Evolutionary conservation across 2,329 filamentous ascomycete genomes (phyloP).

Genomic region (Elsinoe perseae): DNA sequence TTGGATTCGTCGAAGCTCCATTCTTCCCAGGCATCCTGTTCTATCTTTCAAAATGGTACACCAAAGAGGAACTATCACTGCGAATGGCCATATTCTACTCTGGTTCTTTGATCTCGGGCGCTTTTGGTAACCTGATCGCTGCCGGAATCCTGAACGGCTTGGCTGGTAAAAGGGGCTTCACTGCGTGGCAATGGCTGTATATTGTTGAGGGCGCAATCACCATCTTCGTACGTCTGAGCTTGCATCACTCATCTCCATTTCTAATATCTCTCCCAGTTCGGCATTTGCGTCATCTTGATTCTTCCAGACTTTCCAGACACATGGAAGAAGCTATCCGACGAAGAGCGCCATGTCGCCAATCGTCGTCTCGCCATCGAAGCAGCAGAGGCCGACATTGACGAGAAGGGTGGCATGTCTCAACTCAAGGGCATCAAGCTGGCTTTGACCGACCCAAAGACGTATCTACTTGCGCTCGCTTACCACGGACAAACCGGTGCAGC

Average conservation of each 20-base stretch:
- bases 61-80: constrained; percentile 58
- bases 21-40: constrained; percentile 42
- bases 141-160: constrained; percentile 60
- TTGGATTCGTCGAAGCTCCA: constrained; percentile 32
- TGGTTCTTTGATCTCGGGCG: constrained; percentile 61
- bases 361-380: constrained; percentile 46
- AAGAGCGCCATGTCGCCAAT: constrained; percentile 42
- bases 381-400: constrained; percentile 43
- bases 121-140: constrained; percentile 57
- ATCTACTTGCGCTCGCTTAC: constrained; percentile 42
- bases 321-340: constrained; percentile 35
- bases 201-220: constrained; percentile 64
- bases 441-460: constrained; percentile 45
- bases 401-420: constrained; percentile 42
- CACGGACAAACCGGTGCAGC: constrained; percentile 43
- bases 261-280: constrained; percentile 51
- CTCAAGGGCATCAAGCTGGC: constrained; percentile 45
- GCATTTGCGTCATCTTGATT: constrained; percentile 26
- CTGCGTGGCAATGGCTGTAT: constrained; percentile 56
- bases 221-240: constrained; percentile 32
- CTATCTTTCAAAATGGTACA: constrained; percentile 61
- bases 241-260: constrained; percentile 43
- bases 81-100: constrained; percentile 60
- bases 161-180: constrained; percentile 48
- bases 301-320: constrained; percentile 36